These are phyloP conservation scores for Plenodomus tracheiphilus DNA, from an alignment of 2,329 filamentous ascomycete genomes.

Conservation along the genomic window DNA sequence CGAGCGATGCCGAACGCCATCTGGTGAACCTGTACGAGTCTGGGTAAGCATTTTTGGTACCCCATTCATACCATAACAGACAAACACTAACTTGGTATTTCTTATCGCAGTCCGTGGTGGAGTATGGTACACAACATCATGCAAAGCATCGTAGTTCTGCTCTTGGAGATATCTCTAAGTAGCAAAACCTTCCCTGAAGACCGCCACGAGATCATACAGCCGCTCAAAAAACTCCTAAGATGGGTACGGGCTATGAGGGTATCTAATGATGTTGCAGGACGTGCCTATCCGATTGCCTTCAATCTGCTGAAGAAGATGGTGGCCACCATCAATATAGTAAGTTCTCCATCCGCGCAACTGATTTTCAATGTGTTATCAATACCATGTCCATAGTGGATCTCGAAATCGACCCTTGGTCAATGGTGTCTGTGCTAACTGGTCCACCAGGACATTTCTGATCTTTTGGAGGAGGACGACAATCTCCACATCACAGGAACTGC, in stretches of 20 bases:
- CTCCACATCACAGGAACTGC: not conserved
- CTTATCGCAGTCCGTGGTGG: conserved; percentile 41
- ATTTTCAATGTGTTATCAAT: not conserved
- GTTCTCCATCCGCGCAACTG: not conserved
- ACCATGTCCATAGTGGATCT: too few relatives aligned
- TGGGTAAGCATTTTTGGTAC: not conserved
- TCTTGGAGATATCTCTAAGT: conserved; percentile 41
- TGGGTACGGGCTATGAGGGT: conserved; percentile 39
- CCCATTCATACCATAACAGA: not conserved
- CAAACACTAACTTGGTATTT: too few relatives aligned
- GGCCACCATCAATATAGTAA: conserved; percentile 5
- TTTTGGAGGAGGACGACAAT: conserved; percentile 17
- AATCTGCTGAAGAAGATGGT: conserved; percentile 19
- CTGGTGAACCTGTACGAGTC: conserved; percentile 16
- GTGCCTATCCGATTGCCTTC: conserved; percentile 31
- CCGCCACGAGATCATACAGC: conserved; percentile 7
- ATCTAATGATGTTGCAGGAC: conserved; percentile 33
- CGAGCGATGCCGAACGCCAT: conserved; percentile 17
- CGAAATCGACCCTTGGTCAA: not conserved
- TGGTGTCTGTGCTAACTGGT: not conserved
- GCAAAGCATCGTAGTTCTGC: conserved; percentile 25
- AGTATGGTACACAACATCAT: conserved; percentile 44
- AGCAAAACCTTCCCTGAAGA: not conserved
- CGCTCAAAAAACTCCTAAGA: conserved; percentile 36
- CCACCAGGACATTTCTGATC: conserved; percentile 16